Base-by-base conservation (phyloP, 352 stramenopile species). In the Phytophthora sojae region DNA sequence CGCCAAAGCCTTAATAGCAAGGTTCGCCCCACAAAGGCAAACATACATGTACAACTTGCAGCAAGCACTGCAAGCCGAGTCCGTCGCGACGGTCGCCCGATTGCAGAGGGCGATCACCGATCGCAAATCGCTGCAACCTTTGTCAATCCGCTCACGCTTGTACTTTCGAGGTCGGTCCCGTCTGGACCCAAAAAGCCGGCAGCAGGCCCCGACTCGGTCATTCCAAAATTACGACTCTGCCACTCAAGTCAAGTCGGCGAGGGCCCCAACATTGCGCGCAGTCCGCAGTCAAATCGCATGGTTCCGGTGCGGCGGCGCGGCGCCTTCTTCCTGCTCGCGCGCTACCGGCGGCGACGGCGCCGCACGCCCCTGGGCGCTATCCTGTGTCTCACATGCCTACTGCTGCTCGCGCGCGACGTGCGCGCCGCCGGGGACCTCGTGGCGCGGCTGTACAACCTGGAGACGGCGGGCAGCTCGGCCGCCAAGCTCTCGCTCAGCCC, bases 341-440 rank as follows among this genome's bases (percentile, higher is more conserved):
- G 68, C 58, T 77, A 42, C 35, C 35, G 66, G 37, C 73, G 60
- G 49, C 52, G 39, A 32, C 63, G 47, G 3, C 49, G 23, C 6
- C 69, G 44, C 51, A 32, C 57, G 15, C 23, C 54, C 14, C 15
- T 47, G 8, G 15, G 29, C 39, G 5, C 23, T 17, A 6, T 45
- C 6, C 54, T 79, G 2, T 66, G 35, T 17, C 35, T 42, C 35
- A 42, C 35, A 5, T 42, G 35, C 11, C 35, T 76, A 0, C 49
- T 73, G 32, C 45, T 75, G 25, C 60, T 65, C 1, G 44, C 37
- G 0, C 23, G 44, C 15, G 53, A 50, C 54, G 65, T 42, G 6
- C 35, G 39, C 23, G 77, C 70, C 54, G 73, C 73, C 14, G 76
- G 73, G 55, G 83, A 93, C 71, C 76, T 93, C 62, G 83, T 87